Percentiles rank a stretch among this genome's conserved stretches.
phyloP scores from a whole-genome alignment of 495 filamentous ascomycete genomes.

The Penicillium cinerascens region DNA sequence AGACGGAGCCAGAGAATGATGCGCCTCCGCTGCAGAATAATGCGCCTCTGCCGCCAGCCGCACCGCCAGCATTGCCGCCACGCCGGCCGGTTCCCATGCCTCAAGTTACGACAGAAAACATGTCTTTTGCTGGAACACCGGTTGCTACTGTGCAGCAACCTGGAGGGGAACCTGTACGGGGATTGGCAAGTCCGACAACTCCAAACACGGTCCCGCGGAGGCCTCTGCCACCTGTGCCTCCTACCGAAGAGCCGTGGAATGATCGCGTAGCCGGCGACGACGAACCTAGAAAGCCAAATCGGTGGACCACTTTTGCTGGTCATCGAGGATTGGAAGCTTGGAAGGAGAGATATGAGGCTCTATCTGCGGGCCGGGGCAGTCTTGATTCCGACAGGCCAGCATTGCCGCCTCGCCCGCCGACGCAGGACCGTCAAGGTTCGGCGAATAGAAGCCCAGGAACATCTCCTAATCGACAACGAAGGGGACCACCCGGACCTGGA shows the following conservation, averaged over 20 bases:
- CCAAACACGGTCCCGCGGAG: constrained; percentile 13
- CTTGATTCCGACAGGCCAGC: constrained; percentile 33
- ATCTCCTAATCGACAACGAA: constrained; percentile 20
- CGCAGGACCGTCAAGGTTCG: constrained; percentile 23
- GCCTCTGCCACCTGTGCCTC: constrained; percentile 32
- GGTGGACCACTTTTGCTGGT: constrained; percentile 35
- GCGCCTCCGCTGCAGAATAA: constrained; percentile 14
- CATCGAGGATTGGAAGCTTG: constrained; percentile 22
- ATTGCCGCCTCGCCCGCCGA: constrained; percentile 28
- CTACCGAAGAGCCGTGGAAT: constrained; percentile 20
- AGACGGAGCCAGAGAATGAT: constrained; percentile 3
- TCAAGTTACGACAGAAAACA: constrained; percentile 20
- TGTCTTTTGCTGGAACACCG: constrained; percentile 19
- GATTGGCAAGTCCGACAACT: not conserved
- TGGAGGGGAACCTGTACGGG: not conserved
- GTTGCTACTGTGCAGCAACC: constrained; percentile 8
- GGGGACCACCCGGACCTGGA: not conserved
- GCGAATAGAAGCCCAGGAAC: constrained; percentile 28
- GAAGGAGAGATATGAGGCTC: constrained; percentile 23
- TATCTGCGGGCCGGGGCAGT: constrained; percentile 29
- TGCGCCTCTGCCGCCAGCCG: not conserved
- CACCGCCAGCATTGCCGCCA: not conserved
- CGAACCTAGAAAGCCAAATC: constrained; percentile 19
- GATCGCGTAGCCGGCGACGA: constrained; percentile 5
- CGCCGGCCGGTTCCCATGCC: constrained; percentile 17